Conservation (phyloP, 176 grass and related monocot species). For the Ensete ventricosum region DNA sequence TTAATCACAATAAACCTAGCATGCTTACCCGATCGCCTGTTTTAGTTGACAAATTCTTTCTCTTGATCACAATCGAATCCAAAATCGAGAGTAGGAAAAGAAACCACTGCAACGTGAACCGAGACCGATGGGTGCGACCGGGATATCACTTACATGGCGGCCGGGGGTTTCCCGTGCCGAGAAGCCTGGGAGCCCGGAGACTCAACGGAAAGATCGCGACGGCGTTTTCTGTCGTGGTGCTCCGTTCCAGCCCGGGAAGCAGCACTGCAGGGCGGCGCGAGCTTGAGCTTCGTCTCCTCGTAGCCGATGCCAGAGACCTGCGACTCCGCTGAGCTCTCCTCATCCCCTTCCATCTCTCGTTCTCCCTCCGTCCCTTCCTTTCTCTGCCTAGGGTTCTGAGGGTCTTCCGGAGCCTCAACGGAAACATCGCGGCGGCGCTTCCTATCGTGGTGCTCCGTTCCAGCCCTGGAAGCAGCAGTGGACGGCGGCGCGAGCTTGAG, state of each 20-base stretch:
- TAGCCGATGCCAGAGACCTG: conserved; percentile 51
- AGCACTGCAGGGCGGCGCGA: conserved; percentile 49
- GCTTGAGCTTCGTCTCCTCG: conserved; percentile 77
- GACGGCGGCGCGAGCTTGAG: conserved; percentile 67
- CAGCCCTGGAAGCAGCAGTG: background rate
- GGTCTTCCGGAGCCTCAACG: background rate
- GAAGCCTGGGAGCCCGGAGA: conserved; percentile 11
- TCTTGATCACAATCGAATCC: background rate
- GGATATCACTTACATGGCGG: conserved; percentile 38
- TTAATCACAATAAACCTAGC: background rate
- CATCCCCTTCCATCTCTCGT: background rate
- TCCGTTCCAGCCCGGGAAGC: background rate
- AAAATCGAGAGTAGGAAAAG: conserved; percentile 2
- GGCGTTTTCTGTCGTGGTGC: background rate
- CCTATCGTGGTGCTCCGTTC: background rate
- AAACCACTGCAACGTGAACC: background rate
- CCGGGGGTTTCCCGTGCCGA: conserved; percentile 23
- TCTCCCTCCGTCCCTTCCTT: background rate
- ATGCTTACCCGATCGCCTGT: background rate
- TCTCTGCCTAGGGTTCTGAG: background rate
- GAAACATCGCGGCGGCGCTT: background rate
- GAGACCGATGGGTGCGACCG: background rate
- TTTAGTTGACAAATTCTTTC: too few species aligned
- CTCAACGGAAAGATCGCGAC: background rate
- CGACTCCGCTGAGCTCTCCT: conserved; percentile 44